Conservation (phyloP, 805 yeast species). For the Starmerella powellii region DNA sequence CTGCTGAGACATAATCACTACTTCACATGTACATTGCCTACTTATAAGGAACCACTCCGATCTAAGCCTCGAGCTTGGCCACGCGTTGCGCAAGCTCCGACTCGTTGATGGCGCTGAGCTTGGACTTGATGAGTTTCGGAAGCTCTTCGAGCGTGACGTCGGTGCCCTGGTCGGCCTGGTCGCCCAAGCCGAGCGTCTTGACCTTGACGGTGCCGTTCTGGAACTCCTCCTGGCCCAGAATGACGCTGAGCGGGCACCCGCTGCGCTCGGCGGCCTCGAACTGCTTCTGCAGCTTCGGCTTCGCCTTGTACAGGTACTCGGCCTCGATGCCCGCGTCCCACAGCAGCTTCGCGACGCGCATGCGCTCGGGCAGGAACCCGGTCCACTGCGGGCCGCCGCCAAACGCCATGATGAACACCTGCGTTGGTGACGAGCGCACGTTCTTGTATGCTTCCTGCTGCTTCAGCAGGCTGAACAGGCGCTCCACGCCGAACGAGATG, state of each 20-base stretch:
- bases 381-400: conserved; percentile 97
- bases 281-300: conserved; percentile 91
- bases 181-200: conserved; percentile 81
- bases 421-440: conserved; percentile 76
- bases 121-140: conserved; percentile 40
- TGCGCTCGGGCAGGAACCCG: conserved; percentile 85
- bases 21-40: no score
- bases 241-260: conserved; percentile 83
- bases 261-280: conserved; percentile 95
- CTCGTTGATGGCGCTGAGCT: conserved; percentile 29
- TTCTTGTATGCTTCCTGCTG: conserved; percentile 54
- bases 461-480: conserved; percentile 80
- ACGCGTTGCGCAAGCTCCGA: neutral
- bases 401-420: conserved; percentile 92
- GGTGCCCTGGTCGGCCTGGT: conserved; percentile 76
- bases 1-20: no score
- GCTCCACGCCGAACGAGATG: conserved; percentile 91
- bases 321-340: conserved; percentile 86
- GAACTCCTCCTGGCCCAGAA: conserved; percentile 89
- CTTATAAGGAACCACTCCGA: no score
- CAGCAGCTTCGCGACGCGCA: conserved; percentile 66
- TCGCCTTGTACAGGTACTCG: conserved; percentile 83
- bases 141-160: conserved; percentile 52
- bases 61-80: conserved; percentile 2
- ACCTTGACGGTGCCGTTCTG: conserved; percentile 71